Evolutionary conservation across 495 filamentous ascomycete species (phyloP).

Genomic region (Tuber umbilicatum): DNA sequence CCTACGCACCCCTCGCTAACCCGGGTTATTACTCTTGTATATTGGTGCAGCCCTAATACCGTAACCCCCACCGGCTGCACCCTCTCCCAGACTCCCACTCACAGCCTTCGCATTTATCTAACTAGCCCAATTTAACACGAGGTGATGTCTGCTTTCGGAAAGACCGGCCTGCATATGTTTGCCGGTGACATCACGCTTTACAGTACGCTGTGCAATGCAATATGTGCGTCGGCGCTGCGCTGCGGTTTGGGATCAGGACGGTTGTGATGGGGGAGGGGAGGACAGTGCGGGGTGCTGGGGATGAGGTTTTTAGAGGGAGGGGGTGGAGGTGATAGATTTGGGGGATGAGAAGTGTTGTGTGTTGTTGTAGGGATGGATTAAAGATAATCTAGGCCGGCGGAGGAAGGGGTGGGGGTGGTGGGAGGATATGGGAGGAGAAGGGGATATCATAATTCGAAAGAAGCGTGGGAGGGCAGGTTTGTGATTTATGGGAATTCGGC

Average conservation of each 20-base stretch:
- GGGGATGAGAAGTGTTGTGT: constrained; percentile 62
- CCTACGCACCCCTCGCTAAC: background rate
- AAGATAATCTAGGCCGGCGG: constrained; percentile 70
- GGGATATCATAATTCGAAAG: background rate
- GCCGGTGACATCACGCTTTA: constrained; percentile 68
- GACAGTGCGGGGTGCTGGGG: constrained; percentile 64
- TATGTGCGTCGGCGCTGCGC: constrained; percentile 70
- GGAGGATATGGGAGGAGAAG: background rate
- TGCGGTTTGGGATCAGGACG: constrained; percentile 71
- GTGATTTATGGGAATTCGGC: background rate
- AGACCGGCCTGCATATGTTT: constrained; percentile 63
- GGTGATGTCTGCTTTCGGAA: constrained; percentile 73
- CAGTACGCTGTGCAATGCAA: constrained; percentile 78
- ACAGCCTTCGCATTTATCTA: constrained; percentile 72
- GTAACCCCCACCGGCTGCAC: constrained; percentile 62
- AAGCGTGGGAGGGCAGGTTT: background rate
- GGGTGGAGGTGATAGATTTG: constrained; percentile 69
- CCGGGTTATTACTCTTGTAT: constrained; percentile 29
- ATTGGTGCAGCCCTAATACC: constrained; percentile 76
- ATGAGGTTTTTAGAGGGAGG: constrained; percentile 61
- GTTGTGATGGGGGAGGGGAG: constrained; percentile 82
- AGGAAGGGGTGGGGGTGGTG: background rate
- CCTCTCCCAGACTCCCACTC: constrained; percentile 71
- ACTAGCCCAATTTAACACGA: constrained; percentile 71
- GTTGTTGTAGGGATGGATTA: constrained; percentile 71